Evolutionary conservation across 2,329 filamentous ascomycete genomes (phyloP), one percentile per base, ranked within the genome.

Genomic region (Chalaropsis ovoidea): DNA sequence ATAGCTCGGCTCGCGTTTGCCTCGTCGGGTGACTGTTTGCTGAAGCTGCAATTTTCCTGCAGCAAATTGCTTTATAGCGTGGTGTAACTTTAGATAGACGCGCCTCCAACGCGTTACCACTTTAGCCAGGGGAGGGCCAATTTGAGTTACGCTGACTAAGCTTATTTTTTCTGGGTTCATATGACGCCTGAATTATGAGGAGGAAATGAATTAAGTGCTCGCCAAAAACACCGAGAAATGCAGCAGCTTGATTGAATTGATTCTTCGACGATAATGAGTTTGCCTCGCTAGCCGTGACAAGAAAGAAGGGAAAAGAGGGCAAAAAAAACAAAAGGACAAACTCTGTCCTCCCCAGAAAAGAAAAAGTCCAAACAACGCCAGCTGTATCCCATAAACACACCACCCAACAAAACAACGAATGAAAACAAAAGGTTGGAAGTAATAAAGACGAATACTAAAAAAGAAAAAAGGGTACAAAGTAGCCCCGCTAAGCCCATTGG

Each of bases 81-180:
- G 3, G 31, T 8, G 22, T 27, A 52, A 17, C 22, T 52, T 52
- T 52, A 15, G 6, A 27, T 52, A 27, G 22, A 52, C 47, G 47
- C 47, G 47, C 47, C 15, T 27, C 22, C 13, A 24, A 58, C 54
- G 54, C 54, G 54, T 58, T 39, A 35, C 54, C 54, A 58, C 54
- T 58, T 58, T 58, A 58, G 17, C 31, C 24, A 58, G 24, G 54
- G 54, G 54, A 10, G 3, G 17, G 54, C 2, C 24, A n/a, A n/a
- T n/a, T 39, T 58, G 13, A 58, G 27, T 11, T 58, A 17, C 8
- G 15, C 27, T 58, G 54, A 58, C 54, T 58, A 58, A 58, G 27
- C 27, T 2, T n/a, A n/a, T n/a, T n/a, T n/a, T n/a, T n/a, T n/a
- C n/a, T n/a, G n/a, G n/a, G n/a, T n/a, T n/a, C n/a, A n/a, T n/a